Evolutionary conservation across 345 rosid genomes (phyloP).

Genomic region (Cardamine chenopodiifolia): DNA sequence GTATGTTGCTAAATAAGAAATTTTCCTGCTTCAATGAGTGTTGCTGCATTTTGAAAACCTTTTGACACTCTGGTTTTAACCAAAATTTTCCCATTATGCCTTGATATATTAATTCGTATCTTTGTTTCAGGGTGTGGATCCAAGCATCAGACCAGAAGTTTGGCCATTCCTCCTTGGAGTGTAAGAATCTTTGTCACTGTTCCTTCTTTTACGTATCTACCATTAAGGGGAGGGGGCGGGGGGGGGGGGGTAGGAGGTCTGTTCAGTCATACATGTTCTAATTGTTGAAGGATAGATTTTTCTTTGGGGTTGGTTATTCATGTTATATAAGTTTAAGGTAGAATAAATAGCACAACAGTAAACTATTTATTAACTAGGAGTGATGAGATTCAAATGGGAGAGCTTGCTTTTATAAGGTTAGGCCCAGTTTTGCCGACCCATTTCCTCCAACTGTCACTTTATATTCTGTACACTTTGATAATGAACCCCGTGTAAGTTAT

Average conservation of each 20-base stretch:
- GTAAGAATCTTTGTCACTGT: slow-evolving; percentile 53
- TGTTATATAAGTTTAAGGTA: slow-evolving; percentile 19
- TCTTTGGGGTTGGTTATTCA: slow-evolving; percentile 2
- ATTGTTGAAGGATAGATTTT: slow-evolving; percentile 12
- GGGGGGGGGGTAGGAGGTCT: neutral
- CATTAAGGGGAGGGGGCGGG: no score
- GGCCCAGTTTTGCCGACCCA: neutral
- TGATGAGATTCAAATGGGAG: neutral
- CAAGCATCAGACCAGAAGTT: slow-evolving; percentile 86
- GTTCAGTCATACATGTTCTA: slow-evolving; percentile 14
- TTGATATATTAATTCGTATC: slow-evolving; percentile 12
- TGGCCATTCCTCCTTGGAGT: slow-evolving; percentile 98
- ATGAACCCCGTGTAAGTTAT: neutral
- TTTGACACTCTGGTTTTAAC: slow-evolving; percentile 9
- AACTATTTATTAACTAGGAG: slow-evolving; percentile 23
- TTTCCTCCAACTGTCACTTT: neutral
- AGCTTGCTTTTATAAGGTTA: slow-evolving; percentile 18
- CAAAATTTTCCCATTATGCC: slow-evolving; percentile 15
- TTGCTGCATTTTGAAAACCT: neutral
- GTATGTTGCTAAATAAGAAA: slow-evolving; percentile 54
- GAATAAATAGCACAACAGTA: slow-evolving; percentile 1
- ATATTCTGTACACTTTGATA: neutral
- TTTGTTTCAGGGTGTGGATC: slow-evolving; percentile 76
- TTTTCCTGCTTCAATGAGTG: neutral
- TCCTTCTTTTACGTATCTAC: slow-evolving; percentile 23